Evolutionary conservation across 2,329 filamentous ascomycete species (phyloP).

Genomic region (Elsinoe fawcettii): DNA sequence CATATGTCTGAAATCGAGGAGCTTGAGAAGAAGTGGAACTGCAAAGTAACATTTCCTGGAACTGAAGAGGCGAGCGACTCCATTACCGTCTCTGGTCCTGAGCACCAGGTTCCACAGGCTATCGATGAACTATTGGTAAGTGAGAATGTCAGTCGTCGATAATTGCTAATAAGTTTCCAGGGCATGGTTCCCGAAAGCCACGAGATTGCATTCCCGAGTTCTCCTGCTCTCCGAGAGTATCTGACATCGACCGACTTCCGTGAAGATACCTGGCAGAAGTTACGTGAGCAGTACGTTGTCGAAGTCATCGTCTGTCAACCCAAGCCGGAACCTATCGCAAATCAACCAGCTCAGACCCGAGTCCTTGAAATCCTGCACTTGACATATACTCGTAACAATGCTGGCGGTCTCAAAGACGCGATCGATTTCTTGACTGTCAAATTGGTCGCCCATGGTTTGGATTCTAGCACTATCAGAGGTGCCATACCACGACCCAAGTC

Average conservation of each 20-base stretch:
- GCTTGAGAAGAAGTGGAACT: constrained; percentile 98
- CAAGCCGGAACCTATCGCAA: constrained; percentile 34
- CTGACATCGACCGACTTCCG: constrained; percentile 75
- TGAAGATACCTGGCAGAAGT: constrained; percentile 69
- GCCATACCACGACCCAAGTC: constrained; percentile 97
- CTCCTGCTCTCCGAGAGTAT: constrained; percentile 68
- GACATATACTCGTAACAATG: constrained; percentile 90
- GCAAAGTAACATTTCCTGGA: constrained; percentile 97
- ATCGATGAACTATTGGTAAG: constrained; percentile 85
- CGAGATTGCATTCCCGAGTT: constrained; percentile 75
- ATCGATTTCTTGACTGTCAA: constrained; percentile 88
- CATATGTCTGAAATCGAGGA: constrained; percentile 86
- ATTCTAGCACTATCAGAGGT: constrained; percentile 78
- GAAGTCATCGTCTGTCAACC: constrained; percentile 63
- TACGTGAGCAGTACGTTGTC: constrained; percentile 88
- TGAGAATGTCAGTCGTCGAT: constrained; percentile 7
- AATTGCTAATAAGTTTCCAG: constrained; percentile 37
- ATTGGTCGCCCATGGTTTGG: constrained; percentile 81
- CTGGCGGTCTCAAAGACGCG: constrained; percentile 87
- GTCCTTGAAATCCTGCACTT: constrained; percentile 41
- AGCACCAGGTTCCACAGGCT: constrained; percentile 96
- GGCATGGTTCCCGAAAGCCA: constrained; percentile 97
- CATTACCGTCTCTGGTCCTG: constrained; percentile 88
- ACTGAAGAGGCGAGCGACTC: constrained; percentile 96
- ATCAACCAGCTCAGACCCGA: constrained; percentile 34